Base-by-base conservation (phyloP, 768 basidiomycete genomes). In the Leccinellum rugosiceps region DNA sequence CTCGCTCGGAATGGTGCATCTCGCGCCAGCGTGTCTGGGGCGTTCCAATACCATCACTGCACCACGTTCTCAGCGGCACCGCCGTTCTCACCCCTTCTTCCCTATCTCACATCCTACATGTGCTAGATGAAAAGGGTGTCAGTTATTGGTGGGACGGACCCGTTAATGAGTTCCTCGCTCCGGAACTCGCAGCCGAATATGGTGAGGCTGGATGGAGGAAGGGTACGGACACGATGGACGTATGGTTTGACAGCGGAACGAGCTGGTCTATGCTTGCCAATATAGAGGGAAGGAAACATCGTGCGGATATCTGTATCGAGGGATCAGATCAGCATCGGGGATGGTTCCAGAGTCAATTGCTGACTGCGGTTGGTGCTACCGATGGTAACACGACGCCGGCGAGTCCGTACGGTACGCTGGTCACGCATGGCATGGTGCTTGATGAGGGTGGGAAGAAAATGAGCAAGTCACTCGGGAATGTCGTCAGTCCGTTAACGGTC, bases 21-120 rank as follows among this genome's bases (percentile, higher is more conserved):
- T 98, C 96, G 41, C 88, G 96, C 6, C 96, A 99, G 68, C 88
- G 96, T 30, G 89, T 90, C 19, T 99, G 96, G 96, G 96, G 96
- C 19, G 92, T 97, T 1, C 96, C 96, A 5, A 98, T 99, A 58
- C 96, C 95, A 3, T 87, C 91, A 3, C 74, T 99, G 2, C 81
- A 93, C 66, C 84, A 88, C 66, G 69, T 78, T 6, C 74, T 78
- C 11, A 84, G 84, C 9, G 85, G 84, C 55, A 75, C 77, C 30
- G 83, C 89, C 5, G 71, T 91, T 45, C 84, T 98, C 50, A 81
- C 85, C 55, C 59, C 77, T 1, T 76, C 77, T 6, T 86, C 86
- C 2, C 76, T 98, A 26, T 75, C 82, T 14, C 86, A 94, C 66
- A 93, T 96, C 68, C 75, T 98, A 45, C 58, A 70, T 19, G 81